Conservation (phyloP, 257 asterid species). For the Galeopsis tetrahit region DNA sequence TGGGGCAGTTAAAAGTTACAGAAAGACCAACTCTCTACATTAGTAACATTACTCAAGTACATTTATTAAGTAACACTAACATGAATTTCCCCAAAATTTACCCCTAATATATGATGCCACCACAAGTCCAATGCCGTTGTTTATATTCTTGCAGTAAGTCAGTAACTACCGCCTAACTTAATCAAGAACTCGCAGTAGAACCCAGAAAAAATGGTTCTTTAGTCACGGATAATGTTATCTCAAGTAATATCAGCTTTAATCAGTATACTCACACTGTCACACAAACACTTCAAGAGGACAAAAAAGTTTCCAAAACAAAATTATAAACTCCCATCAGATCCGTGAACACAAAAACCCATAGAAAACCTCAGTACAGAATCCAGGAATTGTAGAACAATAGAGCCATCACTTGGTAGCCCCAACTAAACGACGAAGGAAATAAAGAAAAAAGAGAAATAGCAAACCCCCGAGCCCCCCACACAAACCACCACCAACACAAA, state of each 20-base stretch:
- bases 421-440: background rate
- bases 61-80: constrained; percentile 1
- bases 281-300: constrained; percentile 19
- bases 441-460: background rate
- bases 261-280: background rate
- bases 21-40: constrained; percentile 15
- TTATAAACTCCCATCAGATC: constrained; percentile 34
- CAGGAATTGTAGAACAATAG: constrained; percentile 12
- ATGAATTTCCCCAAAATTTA: constrained; percentile 8
- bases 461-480: background rate
- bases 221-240: constrained; percentile 2
- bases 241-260: background rate
- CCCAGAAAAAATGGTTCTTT: background rate
- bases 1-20: background rate
- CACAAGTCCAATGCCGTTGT: background rate
- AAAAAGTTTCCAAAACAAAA: constrained; percentile 11
- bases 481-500: constrained; percentile 5
- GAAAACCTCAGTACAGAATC: constrained; percentile 11
- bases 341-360: background rate
- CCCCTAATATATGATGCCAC: background rate
- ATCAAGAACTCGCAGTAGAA: background rate
- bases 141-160: background rate
- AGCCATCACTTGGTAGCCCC: constrained; percentile 9
- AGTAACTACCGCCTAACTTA: background rate
- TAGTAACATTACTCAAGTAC: background rate